These are phyloP conservation scores for Opeltia flavorubescens DNA, from an alignment of 495 filamentous ascomycete genomes.

Conservation along the genomic window DNA sequence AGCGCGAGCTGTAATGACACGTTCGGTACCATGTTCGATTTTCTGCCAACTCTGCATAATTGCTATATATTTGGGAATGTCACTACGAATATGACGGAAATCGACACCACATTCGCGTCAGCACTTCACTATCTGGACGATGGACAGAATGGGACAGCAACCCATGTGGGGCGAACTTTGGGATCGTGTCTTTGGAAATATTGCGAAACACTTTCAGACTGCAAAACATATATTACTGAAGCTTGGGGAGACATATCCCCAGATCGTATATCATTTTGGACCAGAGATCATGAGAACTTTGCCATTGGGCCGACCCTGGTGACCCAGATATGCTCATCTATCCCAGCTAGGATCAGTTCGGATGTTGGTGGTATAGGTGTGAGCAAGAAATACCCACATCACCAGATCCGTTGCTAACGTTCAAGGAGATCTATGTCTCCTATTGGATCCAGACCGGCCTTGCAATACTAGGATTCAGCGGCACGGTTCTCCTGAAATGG, in stretches of 20 bases:
- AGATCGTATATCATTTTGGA: too few species aligned
- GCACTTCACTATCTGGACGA: not conserved
- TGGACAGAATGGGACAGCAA: not conserved
- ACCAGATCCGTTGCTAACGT: not conserved
- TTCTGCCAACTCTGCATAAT: not conserved
- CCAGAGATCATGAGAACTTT: not conserved
- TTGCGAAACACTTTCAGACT: not conserved
- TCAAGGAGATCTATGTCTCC: conserved; percentile 9
- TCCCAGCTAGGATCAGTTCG: not conserved
- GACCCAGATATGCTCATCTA: not conserved
- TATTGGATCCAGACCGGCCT: conserved; percentile 13
- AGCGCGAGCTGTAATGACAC: not conserved
- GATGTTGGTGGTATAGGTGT: conserved; percentile 11
- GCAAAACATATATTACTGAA: not conserved
- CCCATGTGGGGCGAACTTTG: not conserved
- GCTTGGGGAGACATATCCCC: not conserved
- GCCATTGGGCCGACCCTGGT: not conserved
- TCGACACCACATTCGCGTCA: not conserved
- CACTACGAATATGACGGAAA: not conserved
- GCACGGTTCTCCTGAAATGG: conserved; percentile 5
- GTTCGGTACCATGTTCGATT: not conserved
- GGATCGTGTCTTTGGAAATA: not conserved
- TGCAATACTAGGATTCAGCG: conserved; percentile 8
- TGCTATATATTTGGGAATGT: not conserved
- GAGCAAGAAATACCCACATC: not conserved